Conservation (phyloP, 225 moss, liverwort and hornwort species). For the Straminergon stramineum region DNA sequence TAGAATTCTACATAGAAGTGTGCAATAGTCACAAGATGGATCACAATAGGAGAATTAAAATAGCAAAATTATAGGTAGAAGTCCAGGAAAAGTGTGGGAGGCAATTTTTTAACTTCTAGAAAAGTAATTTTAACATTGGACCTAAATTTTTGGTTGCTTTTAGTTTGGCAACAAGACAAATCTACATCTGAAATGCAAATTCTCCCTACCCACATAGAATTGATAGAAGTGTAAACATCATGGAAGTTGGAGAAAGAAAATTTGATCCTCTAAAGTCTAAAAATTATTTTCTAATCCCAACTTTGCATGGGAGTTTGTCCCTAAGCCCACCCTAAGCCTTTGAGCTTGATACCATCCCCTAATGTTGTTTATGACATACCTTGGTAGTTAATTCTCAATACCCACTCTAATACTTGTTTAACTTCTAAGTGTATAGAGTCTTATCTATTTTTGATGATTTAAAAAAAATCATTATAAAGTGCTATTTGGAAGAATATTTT, state of each 20-base stretch:
- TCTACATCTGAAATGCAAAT: fast-evolving
- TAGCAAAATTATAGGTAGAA: background rate
- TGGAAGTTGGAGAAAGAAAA: background rate
- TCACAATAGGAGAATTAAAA: background rate
- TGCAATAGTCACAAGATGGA: background rate
- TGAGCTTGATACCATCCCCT: background rate
- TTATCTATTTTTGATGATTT: too few relatives aligned
- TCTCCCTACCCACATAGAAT: background rate
- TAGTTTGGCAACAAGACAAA: background rate
- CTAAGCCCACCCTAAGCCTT: background rate
- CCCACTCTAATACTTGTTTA: fast-evolving
- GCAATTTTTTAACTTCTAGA: background rate
- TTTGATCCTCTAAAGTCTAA: fast-evolving
- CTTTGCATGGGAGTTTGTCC: background rate
- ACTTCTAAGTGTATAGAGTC: too few relatives aligned
- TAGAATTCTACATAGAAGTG: background rate
- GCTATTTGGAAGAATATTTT: too few relatives aligned
- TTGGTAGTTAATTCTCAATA: background rate
- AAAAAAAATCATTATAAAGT: too few relatives aligned
- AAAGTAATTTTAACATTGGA: background rate
- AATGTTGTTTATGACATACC: background rate
- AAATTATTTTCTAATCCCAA: background rate
- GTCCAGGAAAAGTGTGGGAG: background rate
- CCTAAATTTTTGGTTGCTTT: background rate
- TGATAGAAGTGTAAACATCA: background rate